Evolutionary conservation across 2,329 filamentous ascomycete genomes (phyloP).

Genomic region (Aspergillus brasiliensis): DNA sequence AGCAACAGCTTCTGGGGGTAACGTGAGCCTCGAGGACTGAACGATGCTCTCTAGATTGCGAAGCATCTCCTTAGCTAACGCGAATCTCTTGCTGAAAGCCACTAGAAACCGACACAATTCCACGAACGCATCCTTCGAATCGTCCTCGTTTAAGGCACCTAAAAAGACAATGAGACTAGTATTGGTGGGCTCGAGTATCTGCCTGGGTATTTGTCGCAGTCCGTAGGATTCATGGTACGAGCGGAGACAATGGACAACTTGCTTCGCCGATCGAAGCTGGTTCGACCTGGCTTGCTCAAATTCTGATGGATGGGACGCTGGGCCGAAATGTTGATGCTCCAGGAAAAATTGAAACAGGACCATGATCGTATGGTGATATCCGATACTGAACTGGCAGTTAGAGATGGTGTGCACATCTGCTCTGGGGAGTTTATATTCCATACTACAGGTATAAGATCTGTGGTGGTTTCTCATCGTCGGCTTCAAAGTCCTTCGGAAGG

Average conservation of each 20-base stretch:
- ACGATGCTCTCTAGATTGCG: constrained; percentile 24
- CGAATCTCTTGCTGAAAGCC: constrained; percentile 28
- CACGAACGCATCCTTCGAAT: constrained; percentile 27
- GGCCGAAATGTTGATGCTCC: constrained; percentile 16
- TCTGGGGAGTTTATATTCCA: constrained; percentile 8
- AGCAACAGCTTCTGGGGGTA: constrained; percentile 27
- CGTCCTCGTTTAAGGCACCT: constrained; percentile 23
- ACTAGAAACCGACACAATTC: constrained; percentile 31
- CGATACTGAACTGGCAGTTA: constrained; percentile 28
- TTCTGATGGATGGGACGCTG: constrained; percentile 10
- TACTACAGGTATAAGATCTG: constrained; percentile 35
- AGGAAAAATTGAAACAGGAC: constrained; percentile 28
- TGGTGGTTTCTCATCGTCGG: constrained; percentile 25
- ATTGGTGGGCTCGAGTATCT: constrained; percentile 29
- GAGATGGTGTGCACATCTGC: background rate
- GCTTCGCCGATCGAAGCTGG: constrained; percentile 25
- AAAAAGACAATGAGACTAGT: constrained; percentile 26
- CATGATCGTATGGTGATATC: constrained; percentile 30
- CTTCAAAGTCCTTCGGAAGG: constrained; percentile 21
- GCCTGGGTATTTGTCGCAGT: constrained; percentile 31
- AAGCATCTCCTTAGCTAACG: constrained; percentile 25
- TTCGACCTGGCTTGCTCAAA: constrained; percentile 17
- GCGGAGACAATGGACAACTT: constrained; percentile 31
- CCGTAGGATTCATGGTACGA: constrained; percentile 32
- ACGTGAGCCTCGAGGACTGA: constrained; percentile 12